These are phyloP conservation scores for Dothideomycetidae sp. DNA, from an alignment of 2,329 filamentous ascomycete genomes.

Conservation along the genomic window DNA sequence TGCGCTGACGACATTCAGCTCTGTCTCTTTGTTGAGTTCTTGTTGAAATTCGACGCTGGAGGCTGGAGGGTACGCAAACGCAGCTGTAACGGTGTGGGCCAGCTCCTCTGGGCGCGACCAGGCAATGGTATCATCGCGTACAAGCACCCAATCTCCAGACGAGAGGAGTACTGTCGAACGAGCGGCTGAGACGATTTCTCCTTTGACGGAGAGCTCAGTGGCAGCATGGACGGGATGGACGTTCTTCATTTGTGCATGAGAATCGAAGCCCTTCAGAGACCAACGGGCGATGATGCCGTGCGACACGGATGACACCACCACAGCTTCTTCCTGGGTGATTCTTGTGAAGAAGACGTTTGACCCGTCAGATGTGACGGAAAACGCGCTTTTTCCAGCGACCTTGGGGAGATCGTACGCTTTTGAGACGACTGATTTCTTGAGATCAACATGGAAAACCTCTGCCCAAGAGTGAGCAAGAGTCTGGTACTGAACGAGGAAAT, in stretches of 20 bases:
- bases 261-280: slow-evolving; percentile 37
- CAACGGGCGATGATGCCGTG: slow-evolving; percentile 64
- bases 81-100: slow-evolving; percentile 62
- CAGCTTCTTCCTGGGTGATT: slow-evolving; percentile 58
- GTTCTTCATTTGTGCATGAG: slow-evolving; percentile 11
- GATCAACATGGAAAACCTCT: slow-evolving; percentile 71
- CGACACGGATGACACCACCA: slow-evolving; percentile 61
- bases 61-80: slow-evolving; percentile 54
- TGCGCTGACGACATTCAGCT: slow-evolving; percentile 31
- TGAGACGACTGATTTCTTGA: slow-evolving; percentile 52
- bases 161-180: slow-evolving; percentile 55
- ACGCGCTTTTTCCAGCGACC: slow-evolving; percentile 54
- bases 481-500: slow-evolving; percentile 74
- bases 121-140: slow-evolving; percentile 64
- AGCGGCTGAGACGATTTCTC: slow-evolving; percentile 55
- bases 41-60: slow-evolving; percentile 66
- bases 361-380: slow-evolving; percentile 63
- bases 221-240: slow-evolving; percentile 47
- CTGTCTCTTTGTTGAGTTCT: slow-evolving; percentile 49
- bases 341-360: slow-evolving; percentile 83
- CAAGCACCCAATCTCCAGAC: slow-evolving; percentile 62
- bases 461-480: slow-evolving; percentile 60
- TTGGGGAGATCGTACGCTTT: slow-evolving; percentile 70
- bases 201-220: slow-evolving; percentile 69
- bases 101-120: slow-evolving; percentile 78